Percentiles rank a stretch among this genome's conserved stretches.
phyloP scores from a whole-genome alignment of 331 rosid species.

The Rhamnella rubrinervis region DNA sequence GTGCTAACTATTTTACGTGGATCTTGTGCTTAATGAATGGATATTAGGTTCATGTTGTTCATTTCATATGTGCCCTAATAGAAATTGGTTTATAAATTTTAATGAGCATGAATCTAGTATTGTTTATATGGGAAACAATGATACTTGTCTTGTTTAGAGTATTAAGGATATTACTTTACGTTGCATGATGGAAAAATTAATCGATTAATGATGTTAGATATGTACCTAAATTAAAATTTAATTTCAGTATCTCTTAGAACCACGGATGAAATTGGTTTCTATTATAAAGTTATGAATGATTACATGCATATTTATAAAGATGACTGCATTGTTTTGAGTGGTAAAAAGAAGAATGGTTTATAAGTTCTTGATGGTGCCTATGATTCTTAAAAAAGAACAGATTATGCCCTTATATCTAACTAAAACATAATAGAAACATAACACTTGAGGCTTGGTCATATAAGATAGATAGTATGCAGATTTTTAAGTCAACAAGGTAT shows the following conservation, averaged over 20 bases:
- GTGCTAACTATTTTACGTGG: too few relatives aligned
- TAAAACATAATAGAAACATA: too few relatives aligned
- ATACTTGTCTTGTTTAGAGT: neutral
- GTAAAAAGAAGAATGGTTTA: neutral
- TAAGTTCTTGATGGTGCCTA: neutral
- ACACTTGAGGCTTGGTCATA: neutral
- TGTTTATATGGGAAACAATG: neutral
- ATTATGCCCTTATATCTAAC: too few relatives aligned
- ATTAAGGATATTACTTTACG: neutral
- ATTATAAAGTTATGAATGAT: too few relatives aligned
- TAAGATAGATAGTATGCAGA: neutral
- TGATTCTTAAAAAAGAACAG: too few relatives aligned
- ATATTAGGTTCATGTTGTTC: neutral
- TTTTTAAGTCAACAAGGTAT: neutral
- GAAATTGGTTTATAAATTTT: too few relatives aligned
- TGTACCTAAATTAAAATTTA: neutral
- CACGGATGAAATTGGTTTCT: neutral
- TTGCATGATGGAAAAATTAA: neutral
- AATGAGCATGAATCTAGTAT: too few relatives aligned
- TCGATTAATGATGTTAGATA: neutral
- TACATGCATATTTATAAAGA: neutral
- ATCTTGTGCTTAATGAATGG: too few relatives aligned
- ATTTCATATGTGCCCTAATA: neutral
- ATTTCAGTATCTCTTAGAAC: neutral
- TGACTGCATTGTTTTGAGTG: neutral